These are phyloP conservation scores for Solanum neorickii DNA, from an alignment of 257 asterid genomes.

Conservation along the genomic window DNA sequence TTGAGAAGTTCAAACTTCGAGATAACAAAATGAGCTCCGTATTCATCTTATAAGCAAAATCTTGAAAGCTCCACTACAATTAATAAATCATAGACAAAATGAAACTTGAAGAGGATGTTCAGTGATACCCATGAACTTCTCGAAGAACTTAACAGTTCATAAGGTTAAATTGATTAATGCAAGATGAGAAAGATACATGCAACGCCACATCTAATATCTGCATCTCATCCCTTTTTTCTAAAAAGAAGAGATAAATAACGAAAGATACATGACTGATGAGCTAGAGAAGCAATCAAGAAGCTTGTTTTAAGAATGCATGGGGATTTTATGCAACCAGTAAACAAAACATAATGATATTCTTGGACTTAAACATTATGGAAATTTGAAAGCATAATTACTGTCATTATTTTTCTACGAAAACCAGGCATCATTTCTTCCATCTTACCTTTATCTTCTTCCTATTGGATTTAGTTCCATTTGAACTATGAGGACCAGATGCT, in stretches of 20 bases:
- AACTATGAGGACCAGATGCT: constrained; percentile 5
- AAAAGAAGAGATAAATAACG: neutral
- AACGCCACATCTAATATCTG: neutral
- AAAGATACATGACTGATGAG: neutral
- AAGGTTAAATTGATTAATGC: neutral
- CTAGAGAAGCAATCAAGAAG: neutral
- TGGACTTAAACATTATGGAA: neutral
- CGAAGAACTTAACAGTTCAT: neutral
- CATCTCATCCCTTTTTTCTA: neutral
- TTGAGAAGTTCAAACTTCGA: neutral
- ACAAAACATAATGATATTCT: neutral
- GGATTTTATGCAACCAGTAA: neutral
- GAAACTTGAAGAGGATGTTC: neutral
- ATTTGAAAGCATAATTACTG: neutral
- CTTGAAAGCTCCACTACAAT: neutral
- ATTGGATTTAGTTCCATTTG: constrained; percentile 21
- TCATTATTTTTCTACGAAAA: neutral
- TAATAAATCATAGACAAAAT: neutral
- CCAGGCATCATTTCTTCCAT: neutral
- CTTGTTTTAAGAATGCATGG: neutral
- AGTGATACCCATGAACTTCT: neutral
- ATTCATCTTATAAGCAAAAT: neutral
- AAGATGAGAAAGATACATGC: neutral
- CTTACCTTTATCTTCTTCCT: constrained; percentile 33
- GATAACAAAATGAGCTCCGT: neutral